Evolutionary conservation across 192 early-diverging fungal species (phyloP).

Genomic region (Bifiguratus adelaidae): DNA sequence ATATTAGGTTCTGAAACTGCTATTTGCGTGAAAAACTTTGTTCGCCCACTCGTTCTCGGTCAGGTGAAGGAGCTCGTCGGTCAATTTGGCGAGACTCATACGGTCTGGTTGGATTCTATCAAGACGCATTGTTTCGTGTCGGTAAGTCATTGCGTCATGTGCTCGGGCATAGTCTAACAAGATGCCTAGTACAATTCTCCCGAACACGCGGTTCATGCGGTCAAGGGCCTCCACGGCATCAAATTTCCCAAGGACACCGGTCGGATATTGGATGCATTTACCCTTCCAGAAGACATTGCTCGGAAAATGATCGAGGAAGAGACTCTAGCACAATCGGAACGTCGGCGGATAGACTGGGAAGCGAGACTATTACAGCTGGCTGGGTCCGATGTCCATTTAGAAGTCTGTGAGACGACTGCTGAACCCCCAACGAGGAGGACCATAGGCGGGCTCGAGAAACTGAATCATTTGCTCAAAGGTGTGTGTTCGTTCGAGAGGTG

Average conservation of each 20-base stretch:
- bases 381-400: too few species aligned
- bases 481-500: neutral
- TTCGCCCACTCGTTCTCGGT: slow-evolving; percentile 33
- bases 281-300: slow-evolving; percentile 7
- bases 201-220: slow-evolving; percentile 9
- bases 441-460: too few species aligned
- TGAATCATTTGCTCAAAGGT: neutral
- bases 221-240: slow-evolving; percentile 8
- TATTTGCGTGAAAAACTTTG: slow-evolving; percentile 41
- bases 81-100: slow-evolving; percentile 36
- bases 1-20: too few species aligned
- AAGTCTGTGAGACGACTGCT: too few species aligned
- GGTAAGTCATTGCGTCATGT: slow-evolving; percentile 20
- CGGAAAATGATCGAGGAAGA: slow-evolving; percentile 15
- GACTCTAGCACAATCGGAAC: slow-evolving; percentile 12
- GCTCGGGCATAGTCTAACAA: slow-evolving; percentile 8
- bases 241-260: slow-evolving; percentile 15
- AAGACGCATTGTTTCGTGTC: slow-evolving; percentile 51
- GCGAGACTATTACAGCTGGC: too few species aligned
- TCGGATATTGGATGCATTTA: slow-evolving; percentile 6
- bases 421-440: too few species aligned
- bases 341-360: slow-evolving; percentile 19
- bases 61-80: slow-evolving; percentile 28
- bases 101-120: slow-evolving; percentile 51
- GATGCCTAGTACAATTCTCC: slow-evolving; percentile 51